Conservation (phyloP, 176 grass and related monocot genomes). For the Rhynchospora pubera region DNA sequence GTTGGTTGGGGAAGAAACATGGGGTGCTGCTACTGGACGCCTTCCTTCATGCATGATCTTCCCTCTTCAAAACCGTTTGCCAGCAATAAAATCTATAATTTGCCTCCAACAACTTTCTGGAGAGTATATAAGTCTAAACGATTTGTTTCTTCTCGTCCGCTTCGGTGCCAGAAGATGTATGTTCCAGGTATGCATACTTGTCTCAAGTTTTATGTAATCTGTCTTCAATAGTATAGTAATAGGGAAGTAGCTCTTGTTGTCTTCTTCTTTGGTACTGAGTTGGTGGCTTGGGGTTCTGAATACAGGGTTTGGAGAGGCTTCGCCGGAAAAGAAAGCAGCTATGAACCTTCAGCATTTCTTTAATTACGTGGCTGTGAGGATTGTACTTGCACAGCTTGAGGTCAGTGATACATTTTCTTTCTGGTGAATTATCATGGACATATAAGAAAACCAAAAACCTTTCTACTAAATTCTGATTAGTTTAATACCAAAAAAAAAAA, state of each 20-base stretch:
- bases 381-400: slow-evolving; percentile 82
- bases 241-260: neutral
- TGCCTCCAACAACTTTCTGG: neutral
- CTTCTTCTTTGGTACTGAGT: neutral
- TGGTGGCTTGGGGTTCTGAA: neutral
- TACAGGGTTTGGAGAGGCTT: slow-evolving; percentile 67
- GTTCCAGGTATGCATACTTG: slow-evolving; percentile 2
- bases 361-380: slow-evolving; percentile 63
- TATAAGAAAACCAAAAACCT: too few species aligned
- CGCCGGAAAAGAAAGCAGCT: slow-evolving; percentile 60
- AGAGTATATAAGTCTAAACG: neutral
- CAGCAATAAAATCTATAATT: neutral
- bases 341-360: slow-evolving; percentile 76
- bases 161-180: slow-evolving; percentile 27
- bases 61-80: neutral
- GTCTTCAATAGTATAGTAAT: neutral
- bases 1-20: neutral
- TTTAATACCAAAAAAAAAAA: too few species aligned
- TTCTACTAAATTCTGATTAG: too few species aligned
- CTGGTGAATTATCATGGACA: neutral
- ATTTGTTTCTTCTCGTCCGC: neutral
- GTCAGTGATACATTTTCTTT: slow-evolving; percentile 17
- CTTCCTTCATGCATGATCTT: neutral
- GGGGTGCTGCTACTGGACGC: neutral
- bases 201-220: neutral